Conservation (phyloP, 139 green algal species). For the Chlorella sp. region DNA sequence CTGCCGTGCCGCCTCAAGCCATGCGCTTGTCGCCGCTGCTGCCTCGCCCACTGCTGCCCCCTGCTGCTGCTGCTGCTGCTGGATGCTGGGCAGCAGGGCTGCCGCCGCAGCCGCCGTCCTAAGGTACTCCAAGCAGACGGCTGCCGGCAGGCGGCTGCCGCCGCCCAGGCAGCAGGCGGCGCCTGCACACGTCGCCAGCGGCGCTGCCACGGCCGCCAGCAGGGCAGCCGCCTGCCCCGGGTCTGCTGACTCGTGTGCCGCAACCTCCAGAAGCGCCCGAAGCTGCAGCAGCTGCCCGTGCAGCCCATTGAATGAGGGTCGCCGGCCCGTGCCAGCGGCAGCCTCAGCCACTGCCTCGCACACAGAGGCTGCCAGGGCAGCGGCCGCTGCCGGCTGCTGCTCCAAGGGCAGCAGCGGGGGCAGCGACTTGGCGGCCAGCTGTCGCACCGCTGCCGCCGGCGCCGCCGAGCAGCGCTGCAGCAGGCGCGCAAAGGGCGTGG, state of each 20-base stretch:
- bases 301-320: constrained; percentile 34
- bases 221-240: not conserved
- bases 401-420: constrained; percentile 69
- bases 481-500: constrained; percentile 67
- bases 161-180: not conserved
- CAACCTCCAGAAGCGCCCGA: constrained; percentile 49
- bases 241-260: not conserved
- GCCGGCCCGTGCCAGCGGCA: not conserved
- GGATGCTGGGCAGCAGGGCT: constrained; percentile 1
- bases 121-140: constrained; percentile 38
- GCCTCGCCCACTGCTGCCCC: not conserved
- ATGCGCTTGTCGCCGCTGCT: not conserved
- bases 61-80: not conserved
- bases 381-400: constrained; percentile 41
- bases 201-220: constrained; percentile 20
- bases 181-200: not conserved
- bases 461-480: constrained; percentile 64
- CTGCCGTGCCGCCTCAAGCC: not conserved
- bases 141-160: constrained; percentile 3
- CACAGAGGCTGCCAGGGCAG: constrained; percentile 34
- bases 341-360: not conserved
- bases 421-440: constrained; percentile 75
- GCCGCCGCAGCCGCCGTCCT: constrained; percentile 14
- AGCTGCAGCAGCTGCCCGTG: constrained; percentile 76
- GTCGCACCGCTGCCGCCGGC: constrained; percentile 64